Conservation (phyloP, 257 asterid species). For the Solanum paucissectum region DNA sequence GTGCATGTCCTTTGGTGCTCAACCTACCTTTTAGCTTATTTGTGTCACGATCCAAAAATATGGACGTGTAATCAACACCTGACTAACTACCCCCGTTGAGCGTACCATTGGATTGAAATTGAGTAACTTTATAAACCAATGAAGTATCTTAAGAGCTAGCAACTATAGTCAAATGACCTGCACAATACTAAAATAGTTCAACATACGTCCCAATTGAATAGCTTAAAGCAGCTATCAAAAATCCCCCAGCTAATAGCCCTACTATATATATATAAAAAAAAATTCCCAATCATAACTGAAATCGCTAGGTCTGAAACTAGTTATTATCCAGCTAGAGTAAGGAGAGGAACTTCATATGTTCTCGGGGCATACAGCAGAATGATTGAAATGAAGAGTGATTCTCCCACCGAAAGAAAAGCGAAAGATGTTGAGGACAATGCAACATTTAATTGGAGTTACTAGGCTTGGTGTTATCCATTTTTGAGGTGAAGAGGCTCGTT, state of each 20-base stretch:
- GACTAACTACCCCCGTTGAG: neutral
- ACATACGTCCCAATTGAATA: neutral
- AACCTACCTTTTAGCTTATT: neutral
- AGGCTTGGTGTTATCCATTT: neutral
- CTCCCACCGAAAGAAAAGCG: neutral
- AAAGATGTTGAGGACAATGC: neutral
- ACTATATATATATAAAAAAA: neutral
- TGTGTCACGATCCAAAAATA: neutral
- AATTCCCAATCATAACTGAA: neutral
- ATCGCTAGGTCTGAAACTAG: neutral
- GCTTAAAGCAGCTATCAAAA: neutral
- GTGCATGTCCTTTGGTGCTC: neutral
- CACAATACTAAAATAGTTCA: neutral
- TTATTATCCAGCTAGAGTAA: neutral
- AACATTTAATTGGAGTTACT: neutral
- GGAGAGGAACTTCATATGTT: neutral
- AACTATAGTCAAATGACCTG: neutral
- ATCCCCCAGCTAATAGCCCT: no score
- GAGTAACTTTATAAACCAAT: neutral
- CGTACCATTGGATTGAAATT: neutral
- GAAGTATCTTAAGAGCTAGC: neutral
- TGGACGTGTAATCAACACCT: neutral
- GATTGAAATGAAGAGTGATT: neutral
- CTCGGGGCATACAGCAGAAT: neutral
- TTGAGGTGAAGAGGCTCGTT: neutral